Evolutionary conservation across 2,329 filamentous ascomycete species (phyloP), one percentile per base, ranked within the genome.

Genomic region (Epichloe brachyelytri): DNA sequence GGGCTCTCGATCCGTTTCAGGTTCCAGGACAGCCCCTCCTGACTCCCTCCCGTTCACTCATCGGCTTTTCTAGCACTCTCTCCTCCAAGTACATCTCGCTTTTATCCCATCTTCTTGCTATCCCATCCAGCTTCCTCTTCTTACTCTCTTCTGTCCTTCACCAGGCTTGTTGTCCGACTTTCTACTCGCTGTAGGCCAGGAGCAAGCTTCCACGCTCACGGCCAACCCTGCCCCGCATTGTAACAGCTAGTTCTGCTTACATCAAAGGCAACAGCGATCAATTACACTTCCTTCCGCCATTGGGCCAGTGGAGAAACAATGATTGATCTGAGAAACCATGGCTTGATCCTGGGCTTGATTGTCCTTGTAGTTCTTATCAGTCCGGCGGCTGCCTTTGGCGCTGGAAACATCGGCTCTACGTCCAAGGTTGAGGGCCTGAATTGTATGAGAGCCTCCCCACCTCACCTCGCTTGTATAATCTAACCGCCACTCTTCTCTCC

Each of bases 361-460:
- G 63, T 88, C 57, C 70, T 91, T 58, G 72, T 89, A 59, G 70
- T 79, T 57, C 79, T 88, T 61, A 79, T 83, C 50, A 75, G 75
- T 54, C 86, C 85, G 17, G 78, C 80, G 37, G 74, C 84, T 58
- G 88, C 86, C 50, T 95, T 95, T 63, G 88, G 88, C 58, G 88
- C 88, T 60, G 89, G 89, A 55, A 94, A 94, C 68, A 93, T 95
- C 65, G 87, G 86, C 41, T 82, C 84, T 52, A 77, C 88, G 54
- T 85, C 87, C 62, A 84, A 83, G 64, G 76, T 94, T 49, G 87
- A 93, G 67, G 88, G 88, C 57, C 77, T 87, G 65, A 94, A 94
- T 67, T 95, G 81, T 83, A 61, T 55, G 78, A 69, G 15, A 26
- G 26, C 12, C 15, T 44, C 15, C 14, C 15, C 14, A 7, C 14